Evolutionary conservation across 2,329 filamentous ascomycete species (phyloP), one percentile per base, ranked within the genome.

Genomic region (Zarea fungicola): DNA sequence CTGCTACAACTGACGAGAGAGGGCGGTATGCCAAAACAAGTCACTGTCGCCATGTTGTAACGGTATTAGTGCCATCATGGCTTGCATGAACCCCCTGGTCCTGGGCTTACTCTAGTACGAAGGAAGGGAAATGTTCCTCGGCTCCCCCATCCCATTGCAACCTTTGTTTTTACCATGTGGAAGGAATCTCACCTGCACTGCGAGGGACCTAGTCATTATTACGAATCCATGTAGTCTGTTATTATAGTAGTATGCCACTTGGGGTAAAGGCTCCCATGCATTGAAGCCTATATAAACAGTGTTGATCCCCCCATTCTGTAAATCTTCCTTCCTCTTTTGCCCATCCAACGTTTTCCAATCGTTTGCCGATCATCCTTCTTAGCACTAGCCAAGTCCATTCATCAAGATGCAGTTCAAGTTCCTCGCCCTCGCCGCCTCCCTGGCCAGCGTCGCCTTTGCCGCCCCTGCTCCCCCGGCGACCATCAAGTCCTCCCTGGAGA

Each of bases 401-500:
- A 6, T 29, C 9, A 22, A 44, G n/a, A 50, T 50, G 48, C 49
- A 56, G 16, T 35, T 52, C 26, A 55, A 54, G 14, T 42, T 51
- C 10, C 21, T 52, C 32, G 29, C 41, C 34, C 21, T 55, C 53
- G 56, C 36, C 6, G 50, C 51, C 29, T 43, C 44, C 36, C 41
- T 49, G 14, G 53, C 50, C 50, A 46, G 69, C n/a, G n/a, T n/a
- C 48, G 66, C 65, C 47, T 61, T 64, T 49, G 65, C 62, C 40
- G 58, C 60, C 35, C n/a, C n/a, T n/a, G n/a, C n/a, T n/a, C n/a
- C n/a, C n/a, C n/a, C n/a, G n/a, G n/a, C n/a, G n/a, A 50, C 62
- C 29, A 70, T 73, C 52, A 55, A 60, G 32, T 52, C 51, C 19
- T 63, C 70, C 52, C 62, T 74, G 45, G 52, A 58, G 36, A 57